phyloP scores from a whole-genome alignment of 345 rosid genomes.

The Anacardium occidentale region DNA sequence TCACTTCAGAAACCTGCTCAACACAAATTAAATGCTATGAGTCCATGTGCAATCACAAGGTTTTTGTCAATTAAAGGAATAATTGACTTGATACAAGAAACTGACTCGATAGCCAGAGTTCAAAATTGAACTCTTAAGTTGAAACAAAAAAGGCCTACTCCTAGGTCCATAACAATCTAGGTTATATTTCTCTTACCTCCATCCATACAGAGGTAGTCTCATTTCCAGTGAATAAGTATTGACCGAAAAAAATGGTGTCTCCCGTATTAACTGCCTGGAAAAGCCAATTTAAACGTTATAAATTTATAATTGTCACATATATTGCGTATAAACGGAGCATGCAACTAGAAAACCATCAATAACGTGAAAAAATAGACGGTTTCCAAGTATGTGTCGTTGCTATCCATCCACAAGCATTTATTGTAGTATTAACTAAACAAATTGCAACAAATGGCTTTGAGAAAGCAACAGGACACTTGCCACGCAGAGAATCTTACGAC shows the following conservation, averaged over 20 bases:
- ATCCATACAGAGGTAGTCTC: conserved; percentile 98
- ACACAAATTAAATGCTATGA: conserved; percentile 17
- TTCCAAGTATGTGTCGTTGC: neutral
- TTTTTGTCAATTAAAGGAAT: neutral
- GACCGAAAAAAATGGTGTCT: conserved; percentile 93
- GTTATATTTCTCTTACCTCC: conserved; percentile 53
- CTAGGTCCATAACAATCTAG: neutral
- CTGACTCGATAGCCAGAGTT: neutral
- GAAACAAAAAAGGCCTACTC: neutral
- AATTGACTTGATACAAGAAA: neutral
- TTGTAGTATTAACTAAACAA: neutral
- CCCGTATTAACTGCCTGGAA: conserved; percentile 86
- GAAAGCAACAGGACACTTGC: neutral
- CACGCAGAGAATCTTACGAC: too few relatives aligned
- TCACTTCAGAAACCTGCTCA: conserved; percentile 75
- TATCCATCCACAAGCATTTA: neutral
- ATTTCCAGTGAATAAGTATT: conserved; percentile 93
- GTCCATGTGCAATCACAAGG: neutral
- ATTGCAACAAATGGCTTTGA: neutral
- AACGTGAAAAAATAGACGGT: neutral
- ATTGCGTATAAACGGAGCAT: neutral
- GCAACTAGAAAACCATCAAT: neutral
- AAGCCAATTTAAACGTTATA: conserved; percentile 24
- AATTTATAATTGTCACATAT: conserved; percentile 1
- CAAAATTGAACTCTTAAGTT: neutral